Evolutionary conservation across 202 grass and related monocot species (phyloP).

Genomic region (Eragrostis tef): DNA sequence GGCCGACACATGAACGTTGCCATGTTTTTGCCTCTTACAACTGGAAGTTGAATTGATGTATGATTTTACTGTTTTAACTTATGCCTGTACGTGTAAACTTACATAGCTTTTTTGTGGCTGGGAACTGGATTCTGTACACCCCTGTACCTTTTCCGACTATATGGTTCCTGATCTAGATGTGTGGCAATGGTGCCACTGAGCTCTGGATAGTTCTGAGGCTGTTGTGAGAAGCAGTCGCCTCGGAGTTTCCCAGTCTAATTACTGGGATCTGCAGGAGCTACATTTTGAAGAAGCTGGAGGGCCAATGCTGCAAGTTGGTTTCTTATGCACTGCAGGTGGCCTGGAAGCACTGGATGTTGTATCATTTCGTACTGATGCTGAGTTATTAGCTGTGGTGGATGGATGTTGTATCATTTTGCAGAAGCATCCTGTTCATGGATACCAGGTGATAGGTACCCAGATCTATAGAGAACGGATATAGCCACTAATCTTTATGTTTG

Average conservation of each 20-base stretch:
- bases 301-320: constrained; percentile 17
- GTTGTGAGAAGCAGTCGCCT: constrained; percentile 28
- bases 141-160: constrained; percentile 22
- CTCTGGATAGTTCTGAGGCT: not conserved
- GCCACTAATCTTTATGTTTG: constrained; percentile 38
- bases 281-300: constrained; percentile 50
- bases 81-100: constrained; percentile 60
- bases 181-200: constrained; percentile 39
- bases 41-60: constrained; percentile 49
- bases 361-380: constrained; percentile 18
- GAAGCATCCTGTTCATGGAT: constrained; percentile 12
- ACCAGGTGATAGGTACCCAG: not conserved
- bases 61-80: constrained; percentile 59
- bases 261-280: constrained; percentile 21
- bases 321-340: constrained; percentile 26
- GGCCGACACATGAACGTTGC: constrained; percentile 25
- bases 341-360: constrained; percentile 34
- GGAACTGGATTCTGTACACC: constrained; percentile 55
- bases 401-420: constrained; percentile 25
- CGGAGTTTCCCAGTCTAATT: constrained; percentile 38
- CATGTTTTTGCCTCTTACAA: constrained; percentile 39
- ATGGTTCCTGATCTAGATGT: constrained; percentile 30
- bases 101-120: constrained; percentile 48
- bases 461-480: constrained; percentile 23
- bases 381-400: constrained; percentile 25